phyloP scores from a whole-genome alignment of 2,329 filamentous ascomycete species.

The Colletotrichum ledebouriae region DNA sequence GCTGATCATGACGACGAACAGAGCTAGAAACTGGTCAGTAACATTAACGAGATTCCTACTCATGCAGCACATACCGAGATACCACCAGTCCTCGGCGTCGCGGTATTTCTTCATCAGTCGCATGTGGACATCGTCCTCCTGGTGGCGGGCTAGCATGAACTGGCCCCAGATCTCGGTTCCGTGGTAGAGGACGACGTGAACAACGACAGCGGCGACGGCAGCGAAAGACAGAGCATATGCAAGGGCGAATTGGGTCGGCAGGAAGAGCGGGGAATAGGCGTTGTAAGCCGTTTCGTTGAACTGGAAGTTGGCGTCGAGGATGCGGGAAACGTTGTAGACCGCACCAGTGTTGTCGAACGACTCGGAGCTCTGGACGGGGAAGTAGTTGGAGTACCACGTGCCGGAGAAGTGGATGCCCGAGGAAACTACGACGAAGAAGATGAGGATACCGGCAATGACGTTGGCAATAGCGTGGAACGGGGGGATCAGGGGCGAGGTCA shows the following conservation, averaged over 20 bases:
- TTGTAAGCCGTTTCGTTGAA: conserved; percentile 73
- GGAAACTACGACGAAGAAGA: conserved; percentile 68
- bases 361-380: conserved; percentile 72
- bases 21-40: conserved; percentile 46
- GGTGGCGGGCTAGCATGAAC: conserved; percentile 66
- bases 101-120: conserved; percentile 72
- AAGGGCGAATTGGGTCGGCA: conserved; percentile 72
- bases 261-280: conserved; percentile 74
- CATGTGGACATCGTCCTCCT: conserved; percentile 72
- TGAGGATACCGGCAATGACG: conserved; percentile 65
- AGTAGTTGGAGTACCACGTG: conserved; percentile 69
- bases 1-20: conserved; percentile 67
- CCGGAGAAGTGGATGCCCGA: conserved; percentile 71
- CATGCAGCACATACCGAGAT: conserved; percentile 58
- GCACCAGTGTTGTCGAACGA: conserved; percentile 75
- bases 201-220: conserved; percentile 72
- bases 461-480: conserved; percentile 73
- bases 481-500: conserved; percentile 69
- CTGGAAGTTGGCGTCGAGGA: conserved; percentile 67
- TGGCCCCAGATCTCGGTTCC: conserved; percentile 68
- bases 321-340: conserved; percentile 71
- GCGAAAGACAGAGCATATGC: conserved; percentile 76
- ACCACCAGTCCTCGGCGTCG: conserved; percentile 73
- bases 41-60: neutral
- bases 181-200: conserved; percentile 69